Percentiles rank a stretch among this genome's conserved stretches.
These are phyloP conservation scores for Phlebiopsis flavidoalba DNA, from an alignment of 768 basidiomycete genomes.

Conservation along the genomic window DNA sequence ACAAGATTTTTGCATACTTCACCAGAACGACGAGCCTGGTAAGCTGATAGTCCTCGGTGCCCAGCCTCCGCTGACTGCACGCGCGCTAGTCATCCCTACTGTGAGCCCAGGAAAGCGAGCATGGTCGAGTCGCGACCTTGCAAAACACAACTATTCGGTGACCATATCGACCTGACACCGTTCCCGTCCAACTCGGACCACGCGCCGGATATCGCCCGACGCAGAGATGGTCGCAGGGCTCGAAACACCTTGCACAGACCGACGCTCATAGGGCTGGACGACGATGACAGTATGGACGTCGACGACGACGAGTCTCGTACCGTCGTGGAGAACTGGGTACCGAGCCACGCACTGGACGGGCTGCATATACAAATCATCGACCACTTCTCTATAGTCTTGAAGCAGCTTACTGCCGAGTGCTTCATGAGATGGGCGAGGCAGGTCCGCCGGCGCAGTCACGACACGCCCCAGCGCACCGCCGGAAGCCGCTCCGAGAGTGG, in stretches of 20 bases:
- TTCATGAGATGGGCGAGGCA: conserved; percentile 17
- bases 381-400: conserved; percentile 59
- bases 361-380: conserved; percentile 67
- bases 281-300: conserved; percentile 46
- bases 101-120: conserved; percentile 1
- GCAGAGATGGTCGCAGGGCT: conserved; percentile 3
- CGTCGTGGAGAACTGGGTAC: conserved; percentile 30
- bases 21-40: conserved; percentile 39
- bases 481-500: conserved; percentile 46
- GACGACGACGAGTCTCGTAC: conserved; percentile 23
- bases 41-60: conserved; percentile 11
- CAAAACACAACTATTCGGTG: conserved; percentile 39
- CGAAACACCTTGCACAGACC: conserved; percentile 13
- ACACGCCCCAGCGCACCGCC: conserved; percentile 50
- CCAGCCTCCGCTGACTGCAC: neutral
- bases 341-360: conserved; percentile 56
- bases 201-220: conserved; percentile 16
- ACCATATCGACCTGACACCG: conserved; percentile 27
- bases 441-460: conserved; percentile 28
- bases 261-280: conserved; percentile 12
- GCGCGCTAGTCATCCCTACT: conserved; percentile 1
- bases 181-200: conserved; percentile 31
- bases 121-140: conserved; percentile 49
- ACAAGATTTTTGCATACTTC: conserved; percentile 51
- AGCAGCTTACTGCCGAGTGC: conserved; percentile 49